These are phyloP conservation scores for Comarum palustre DNA, from an alignment of 306 rosid species.

Conservation along the genomic window DNA sequence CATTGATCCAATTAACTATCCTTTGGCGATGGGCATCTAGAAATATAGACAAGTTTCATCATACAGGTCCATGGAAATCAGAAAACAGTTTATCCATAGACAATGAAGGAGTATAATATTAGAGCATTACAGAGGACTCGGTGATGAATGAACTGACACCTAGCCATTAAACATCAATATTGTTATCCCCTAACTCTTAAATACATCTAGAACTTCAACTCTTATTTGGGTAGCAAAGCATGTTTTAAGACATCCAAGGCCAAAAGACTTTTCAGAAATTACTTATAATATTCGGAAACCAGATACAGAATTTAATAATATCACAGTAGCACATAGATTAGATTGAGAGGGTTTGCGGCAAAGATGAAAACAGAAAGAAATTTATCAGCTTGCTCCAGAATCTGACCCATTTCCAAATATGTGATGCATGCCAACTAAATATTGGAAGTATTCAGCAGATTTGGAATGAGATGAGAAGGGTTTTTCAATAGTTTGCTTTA, in stretches of 20 bases:
- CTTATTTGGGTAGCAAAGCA: constrained; percentile 2
- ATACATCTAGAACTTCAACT: constrained; percentile 1
- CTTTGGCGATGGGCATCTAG: constrained; percentile 77
- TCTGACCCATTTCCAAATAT: background rate
- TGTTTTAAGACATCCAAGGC: background rate
- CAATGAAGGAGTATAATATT: background rate
- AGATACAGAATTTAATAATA: background rate
- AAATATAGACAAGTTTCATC: constrained; percentile 23
- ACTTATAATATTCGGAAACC: background rate
- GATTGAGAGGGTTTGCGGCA: background rate
- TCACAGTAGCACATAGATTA: background rate
- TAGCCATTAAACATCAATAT: background rate
- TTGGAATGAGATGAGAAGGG: background rate
- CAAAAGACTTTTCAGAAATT: background rate
- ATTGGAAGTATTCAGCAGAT: background rate
- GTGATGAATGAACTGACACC: background rate
- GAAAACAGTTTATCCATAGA: background rate
- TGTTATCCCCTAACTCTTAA: background rate
- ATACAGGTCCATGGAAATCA: background rate
- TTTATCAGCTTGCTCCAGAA: background rate
- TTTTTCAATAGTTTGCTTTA: constrained; percentile 11
- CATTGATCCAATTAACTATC: constrained; percentile 75
- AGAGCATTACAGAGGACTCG: background rate
- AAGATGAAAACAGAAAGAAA: background rate
- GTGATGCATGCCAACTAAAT: background rate